A percentile compares a stretch with the other conserved stretches of the same genome.
These are phyloP conservation scores for Linnemannia schmuckeri DNA, from an alignment of 192 early-diverging fungal species.

Conservation along the genomic window DNA sequence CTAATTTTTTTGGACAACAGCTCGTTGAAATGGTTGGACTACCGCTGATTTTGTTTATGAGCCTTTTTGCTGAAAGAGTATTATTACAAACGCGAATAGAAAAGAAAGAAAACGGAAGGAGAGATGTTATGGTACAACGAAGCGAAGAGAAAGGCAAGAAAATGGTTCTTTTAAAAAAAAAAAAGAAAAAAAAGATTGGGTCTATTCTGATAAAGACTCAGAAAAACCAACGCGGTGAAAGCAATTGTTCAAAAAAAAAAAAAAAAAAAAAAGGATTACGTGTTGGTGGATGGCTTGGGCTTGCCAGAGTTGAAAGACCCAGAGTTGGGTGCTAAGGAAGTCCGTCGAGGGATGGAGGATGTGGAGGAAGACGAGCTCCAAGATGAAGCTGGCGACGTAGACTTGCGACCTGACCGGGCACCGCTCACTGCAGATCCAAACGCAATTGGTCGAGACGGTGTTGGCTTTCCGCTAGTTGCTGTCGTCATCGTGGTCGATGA, in stretches of 20 bases:
- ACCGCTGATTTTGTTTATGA: neutral
- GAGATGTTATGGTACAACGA: neutral
- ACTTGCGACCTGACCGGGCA: constrained; percentile 16
- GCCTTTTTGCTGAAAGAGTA: neutral
- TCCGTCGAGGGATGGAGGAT: constrained; percentile 20
- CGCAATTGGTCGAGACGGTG: constrained; percentile 12
- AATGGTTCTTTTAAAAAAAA: too few relatives aligned
- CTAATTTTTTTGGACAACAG: neutral
- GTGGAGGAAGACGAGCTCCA: constrained; percentile 19
- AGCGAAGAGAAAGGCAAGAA: neutral
- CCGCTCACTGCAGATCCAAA: neutral
- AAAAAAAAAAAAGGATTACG: neutral
- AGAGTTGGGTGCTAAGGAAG: constrained; percentile 6
- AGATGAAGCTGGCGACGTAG: neutral
- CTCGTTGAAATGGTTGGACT: neutral
- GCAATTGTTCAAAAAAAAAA: neutral
- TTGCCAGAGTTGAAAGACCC: neutral
- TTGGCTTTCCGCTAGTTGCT: neutral
- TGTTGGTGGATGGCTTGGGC: neutral
- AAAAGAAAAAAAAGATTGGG: neutral
- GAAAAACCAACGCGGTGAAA: neutral
- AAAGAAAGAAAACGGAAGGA: neutral
- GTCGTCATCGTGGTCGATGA: neutral
- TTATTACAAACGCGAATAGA: neutral
- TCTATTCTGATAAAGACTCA: neutral